Evolutionary conservation across 768 basidiomycete species (phyloP).

Genomic region (Tephrocybe sp.): DNA sequence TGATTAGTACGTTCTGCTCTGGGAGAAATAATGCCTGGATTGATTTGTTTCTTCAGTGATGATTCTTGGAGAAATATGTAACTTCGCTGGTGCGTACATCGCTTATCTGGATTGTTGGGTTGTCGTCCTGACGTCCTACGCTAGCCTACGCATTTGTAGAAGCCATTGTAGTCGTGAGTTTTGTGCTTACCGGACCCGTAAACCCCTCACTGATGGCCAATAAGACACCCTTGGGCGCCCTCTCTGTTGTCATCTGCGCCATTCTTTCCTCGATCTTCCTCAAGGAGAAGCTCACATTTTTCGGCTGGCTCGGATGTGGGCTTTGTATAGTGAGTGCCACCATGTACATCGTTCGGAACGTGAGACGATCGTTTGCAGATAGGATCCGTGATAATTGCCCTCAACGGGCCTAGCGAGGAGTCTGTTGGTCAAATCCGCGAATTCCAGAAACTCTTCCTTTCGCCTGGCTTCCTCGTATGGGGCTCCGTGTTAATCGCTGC

Average conservation of each 20-base stretch:
- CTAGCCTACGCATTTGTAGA: constrained; percentile 86
- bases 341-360: constrained; percentile 1
- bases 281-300: constrained; percentile 89
- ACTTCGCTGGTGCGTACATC: constrained; percentile 66
- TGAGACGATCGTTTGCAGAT: constrained; percentile 11
- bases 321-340: constrained; percentile 80
- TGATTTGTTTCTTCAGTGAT: constrained; percentile 56
- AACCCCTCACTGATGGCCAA: constrained; percentile 4
- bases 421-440: constrained; percentile 65
- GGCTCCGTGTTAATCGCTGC: constrained; percentile 59
- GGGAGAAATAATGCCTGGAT: background rate
- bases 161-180: constrained; percentile 84
- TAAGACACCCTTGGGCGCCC: constrained; percentile 90
- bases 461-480: constrained; percentile 79
- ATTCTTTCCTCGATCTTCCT: constrained; percentile 92
- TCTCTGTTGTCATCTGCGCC: constrained; percentile 94
- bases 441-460: constrained; percentile 79
- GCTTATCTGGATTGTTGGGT: constrained; percentile 26
- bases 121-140: constrained; percentile 15
- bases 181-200: background rate
- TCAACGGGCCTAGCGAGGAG: constrained; percentile 62
- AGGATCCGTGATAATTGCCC: constrained; percentile 26
- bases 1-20: constrained; percentile 61
- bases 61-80: constrained; percentile 88
- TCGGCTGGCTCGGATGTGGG: constrained; percentile 93